Conservation (phyloP, 305 asterid genomes). For the Solanum hybrid region DNA sequence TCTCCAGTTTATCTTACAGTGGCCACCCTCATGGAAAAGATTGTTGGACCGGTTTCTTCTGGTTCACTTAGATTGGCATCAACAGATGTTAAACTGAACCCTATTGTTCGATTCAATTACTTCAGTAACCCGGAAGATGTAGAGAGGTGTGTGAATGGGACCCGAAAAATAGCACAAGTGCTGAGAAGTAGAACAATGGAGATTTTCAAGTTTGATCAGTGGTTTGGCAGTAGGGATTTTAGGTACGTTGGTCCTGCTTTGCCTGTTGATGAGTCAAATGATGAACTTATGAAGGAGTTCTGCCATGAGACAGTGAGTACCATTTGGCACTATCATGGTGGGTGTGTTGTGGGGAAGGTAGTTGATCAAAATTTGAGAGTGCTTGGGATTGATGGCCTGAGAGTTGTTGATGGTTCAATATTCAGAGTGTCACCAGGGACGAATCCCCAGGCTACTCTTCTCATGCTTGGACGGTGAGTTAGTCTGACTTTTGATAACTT, state of each 20-base stretch:
- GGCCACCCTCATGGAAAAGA: conserved; percentile 83
- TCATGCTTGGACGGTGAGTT: conserved; percentile 82
- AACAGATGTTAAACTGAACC: conserved; percentile 56
- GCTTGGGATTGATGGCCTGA: conserved; percentile 43
- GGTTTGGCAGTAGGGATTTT: conserved; percentile 56
- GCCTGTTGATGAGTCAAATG: conserved; percentile 47
- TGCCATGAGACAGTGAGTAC: conserved; percentile 76
- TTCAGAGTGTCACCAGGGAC: conserved; percentile 80
- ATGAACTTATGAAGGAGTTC: conserved; percentile 49
- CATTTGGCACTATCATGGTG: conserved; percentile 96
- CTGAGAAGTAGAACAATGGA: conserved; percentile 57
- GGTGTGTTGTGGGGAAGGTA: conserved; percentile 73
- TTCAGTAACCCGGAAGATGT: conserved; percentile 49
- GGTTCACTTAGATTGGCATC: conserved; percentile 71
- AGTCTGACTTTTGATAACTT: neutral
- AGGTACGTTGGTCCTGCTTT: conserved; percentile 56
- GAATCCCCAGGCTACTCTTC: conserved; percentile 86
- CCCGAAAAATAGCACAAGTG: conserved; percentile 46
- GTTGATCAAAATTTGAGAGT: conserved; percentile 57
- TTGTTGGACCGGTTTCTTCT: conserved; percentile 57
- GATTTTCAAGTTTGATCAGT: conserved; percentile 42
- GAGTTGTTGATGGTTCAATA: conserved; percentile 78
- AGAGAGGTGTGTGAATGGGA: conserved; percentile 66
- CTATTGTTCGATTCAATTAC: conserved; percentile 67
- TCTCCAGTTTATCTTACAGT: conserved; percentile 55